Evolutionary conservation across 2,329 filamentous ascomycete species (phyloP), one percentile per base, ranked within the genome.

Genomic region (Capronia epimyces): DNA sequence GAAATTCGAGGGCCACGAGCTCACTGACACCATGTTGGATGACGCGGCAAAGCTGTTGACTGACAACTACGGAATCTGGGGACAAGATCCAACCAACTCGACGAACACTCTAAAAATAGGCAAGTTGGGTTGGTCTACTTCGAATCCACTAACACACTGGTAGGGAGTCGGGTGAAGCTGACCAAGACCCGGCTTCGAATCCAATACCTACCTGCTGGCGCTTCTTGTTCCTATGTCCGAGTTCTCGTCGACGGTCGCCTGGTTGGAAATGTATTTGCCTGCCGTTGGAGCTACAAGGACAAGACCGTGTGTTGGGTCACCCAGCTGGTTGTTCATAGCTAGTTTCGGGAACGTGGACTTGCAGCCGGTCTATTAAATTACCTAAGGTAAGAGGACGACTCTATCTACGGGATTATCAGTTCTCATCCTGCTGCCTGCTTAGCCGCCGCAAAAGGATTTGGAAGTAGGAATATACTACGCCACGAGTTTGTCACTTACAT

Each of bases 291-390:
- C n/a, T 55, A 57, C 51, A 45, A 65, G 40, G 60, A 59, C 42
- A 63, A 57, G 54, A 59, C 49, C 42, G 55, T 71, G 22, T 71
- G 66, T 56, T 72, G 68, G 68, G 56, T 72, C 47, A 71, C 70
- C 47, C 67, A 72, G 57, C 61, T 72, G 29, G 68, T 71, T 25
- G 66, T 72, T 15, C 55, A 65, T 46, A 56, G 39, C 22, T 58
- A 65, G 27, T 68, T 65, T 53, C 66, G 70, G 34, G 63, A 66
- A 46, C 66, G 61, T 55, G 62, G 66, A 22, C 62, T 73, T 53
- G 68, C 67, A 42, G 59, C 53, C 27, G 50, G 60, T 51, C 66
- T 43, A n/a, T 16, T 43, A 15, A 43, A 25, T 43, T 22, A n/a
- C 16, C 42, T 51, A 8, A 20, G 49, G 31, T 43, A 10, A 46